phyloP scores from a whole-genome alignment of 2,329 filamentous ascomycete genomes.

The Ceratocystis eucalypticola region DNA sequence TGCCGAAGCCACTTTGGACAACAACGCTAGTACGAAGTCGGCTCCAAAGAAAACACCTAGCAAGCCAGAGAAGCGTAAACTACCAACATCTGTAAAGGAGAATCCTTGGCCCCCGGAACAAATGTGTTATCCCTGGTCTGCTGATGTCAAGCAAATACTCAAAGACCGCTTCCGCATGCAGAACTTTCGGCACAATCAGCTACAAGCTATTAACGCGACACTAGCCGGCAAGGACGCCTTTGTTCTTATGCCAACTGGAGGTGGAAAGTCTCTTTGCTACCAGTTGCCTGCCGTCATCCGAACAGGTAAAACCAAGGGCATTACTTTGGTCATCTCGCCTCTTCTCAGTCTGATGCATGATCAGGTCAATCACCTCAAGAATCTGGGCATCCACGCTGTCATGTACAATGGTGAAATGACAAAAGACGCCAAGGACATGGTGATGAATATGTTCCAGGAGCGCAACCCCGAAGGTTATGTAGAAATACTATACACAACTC shows the following conservation, averaged over 20 bases:
- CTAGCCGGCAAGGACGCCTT: slow-evolving; percentile 79
- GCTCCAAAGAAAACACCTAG: slow-evolving; percentile 23
- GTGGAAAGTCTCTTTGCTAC: slow-evolving; percentile 93
- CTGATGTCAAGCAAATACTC: slow-evolving; percentile 67
- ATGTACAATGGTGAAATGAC: slow-evolving; percentile 68
- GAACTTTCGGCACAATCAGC: slow-evolving; percentile 79
- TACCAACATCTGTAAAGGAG: slow-evolving; percentile 22
- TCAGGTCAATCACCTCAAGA: slow-evolving; percentile 71
- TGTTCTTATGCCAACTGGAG: slow-evolving; percentile 93
- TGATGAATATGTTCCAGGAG: slow-evolving; percentile 51
- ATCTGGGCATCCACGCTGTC: slow-evolving; percentile 63
- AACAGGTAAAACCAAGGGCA: slow-evolving; percentile 66
- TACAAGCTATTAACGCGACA: slow-evolving; percentile 92
- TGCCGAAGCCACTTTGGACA: slow-evolving; percentile 4
- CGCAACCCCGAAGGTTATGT: slow-evolving; percentile 59
- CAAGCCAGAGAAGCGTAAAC: slow-evolving; percentile 25
- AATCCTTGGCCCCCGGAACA: slow-evolving; percentile 35
- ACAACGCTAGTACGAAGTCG: slow-evolving; percentile 29
- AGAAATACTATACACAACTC: slow-evolving; percentile 86
- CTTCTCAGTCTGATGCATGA: slow-evolving; percentile 94
- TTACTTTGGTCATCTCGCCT: slow-evolving; percentile 91
- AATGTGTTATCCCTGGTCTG: slow-evolving; percentile 67
- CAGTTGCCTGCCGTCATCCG: slow-evolving; percentile 79
- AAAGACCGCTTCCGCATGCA: slow-evolving; percentile 72
- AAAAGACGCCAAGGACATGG: slow-evolving; percentile 45